Conservation (phyloP, 345 rosid species). For the Boechera retrofracta region DNA sequence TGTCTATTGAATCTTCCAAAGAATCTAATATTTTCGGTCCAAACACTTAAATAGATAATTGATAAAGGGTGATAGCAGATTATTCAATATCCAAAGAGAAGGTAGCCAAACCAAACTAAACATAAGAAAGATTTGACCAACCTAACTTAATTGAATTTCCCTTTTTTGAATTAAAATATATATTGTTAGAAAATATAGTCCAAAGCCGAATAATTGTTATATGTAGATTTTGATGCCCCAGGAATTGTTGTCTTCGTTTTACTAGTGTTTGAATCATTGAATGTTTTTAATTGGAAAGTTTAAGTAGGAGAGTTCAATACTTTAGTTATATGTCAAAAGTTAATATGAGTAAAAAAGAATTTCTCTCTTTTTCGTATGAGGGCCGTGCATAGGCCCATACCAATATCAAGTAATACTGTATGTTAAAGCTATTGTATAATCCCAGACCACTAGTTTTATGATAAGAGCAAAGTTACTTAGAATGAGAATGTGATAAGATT, state of each 20-base stretch:
- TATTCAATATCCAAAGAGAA: neutral
- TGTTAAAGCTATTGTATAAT: neutral
- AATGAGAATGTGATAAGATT: neutral
- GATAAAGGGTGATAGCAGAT: neutral
- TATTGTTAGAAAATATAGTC: too few relatives aligned
- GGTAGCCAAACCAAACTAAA: neutral
- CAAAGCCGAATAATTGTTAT: neutral
- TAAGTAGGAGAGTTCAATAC: neutral
- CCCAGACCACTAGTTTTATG: neutral
- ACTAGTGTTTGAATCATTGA: neutral
- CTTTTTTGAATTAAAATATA: too few relatives aligned
- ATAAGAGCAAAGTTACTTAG: neutral
- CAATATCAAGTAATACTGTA: neutral
- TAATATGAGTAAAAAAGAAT: too few relatives aligned
- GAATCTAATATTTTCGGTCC: slow-evolving; percentile 9
- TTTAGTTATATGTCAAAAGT: neutral
- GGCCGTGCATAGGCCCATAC: neutral
- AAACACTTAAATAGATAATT: neutral
- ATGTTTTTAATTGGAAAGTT: neutral
- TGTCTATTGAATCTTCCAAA: slow-evolving; percentile 11
- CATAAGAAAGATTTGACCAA: neutral
- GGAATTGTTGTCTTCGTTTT: neutral
- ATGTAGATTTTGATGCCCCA: too few relatives aligned
- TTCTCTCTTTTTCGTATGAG: neutral
- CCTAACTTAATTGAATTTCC: neutral